Evolutionary conservation across 164 flowering plant species (phyloP).

Genomic region (Malania oleifera): DNA sequence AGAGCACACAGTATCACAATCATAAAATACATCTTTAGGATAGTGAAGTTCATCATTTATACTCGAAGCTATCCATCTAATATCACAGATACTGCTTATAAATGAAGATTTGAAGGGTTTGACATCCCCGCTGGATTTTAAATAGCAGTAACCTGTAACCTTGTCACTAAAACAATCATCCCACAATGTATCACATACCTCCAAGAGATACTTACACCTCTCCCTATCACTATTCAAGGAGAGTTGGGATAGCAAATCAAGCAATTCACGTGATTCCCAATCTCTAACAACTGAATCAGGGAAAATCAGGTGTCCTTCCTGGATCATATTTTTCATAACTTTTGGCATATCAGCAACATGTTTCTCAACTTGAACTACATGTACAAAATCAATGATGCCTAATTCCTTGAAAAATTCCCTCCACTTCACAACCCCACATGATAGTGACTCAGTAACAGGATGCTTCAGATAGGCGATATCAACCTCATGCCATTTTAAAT

Average conservation of each 20-base stretch:
- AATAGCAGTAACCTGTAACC: conserved; percentile 33
- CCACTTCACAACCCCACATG: conserved; percentile 51
- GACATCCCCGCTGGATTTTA: conserved; percentile 24
- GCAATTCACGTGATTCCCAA: conserved; percentile 85
- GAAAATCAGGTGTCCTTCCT: conserved; percentile 24
- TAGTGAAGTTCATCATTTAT: conserved; percentile 61
- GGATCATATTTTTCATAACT: conserved; percentile 17
- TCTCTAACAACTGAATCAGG: conserved; percentile 40
- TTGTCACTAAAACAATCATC: conserved; percentile 60
- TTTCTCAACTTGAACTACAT: conserved; percentile 50
- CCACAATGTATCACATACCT: conserved; percentile 76
- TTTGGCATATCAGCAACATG: conserved; percentile 31
- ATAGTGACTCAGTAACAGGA: conserved; percentile 31
- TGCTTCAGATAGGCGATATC: conserved; percentile 62
- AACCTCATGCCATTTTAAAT: conserved; percentile 69
- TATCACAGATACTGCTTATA: conserved; percentile 38
- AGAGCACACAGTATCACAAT: conserved; percentile 67
- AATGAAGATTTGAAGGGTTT: conserved; percentile 58
- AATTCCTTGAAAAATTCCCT: conserved; percentile 66
- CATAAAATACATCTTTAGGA: conserved; percentile 74
- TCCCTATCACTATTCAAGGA: conserved; percentile 34
- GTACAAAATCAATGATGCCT: conserved; percentile 85
- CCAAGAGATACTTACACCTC: conserved; percentile 56
- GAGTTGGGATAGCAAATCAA: conserved; percentile 39
- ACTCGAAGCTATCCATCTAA: conserved; percentile 64